Evolutionary conservation across 352 stramenopile genomes (phyloP).

Genomic region (Globisporangium acanthophoron): DNA sequence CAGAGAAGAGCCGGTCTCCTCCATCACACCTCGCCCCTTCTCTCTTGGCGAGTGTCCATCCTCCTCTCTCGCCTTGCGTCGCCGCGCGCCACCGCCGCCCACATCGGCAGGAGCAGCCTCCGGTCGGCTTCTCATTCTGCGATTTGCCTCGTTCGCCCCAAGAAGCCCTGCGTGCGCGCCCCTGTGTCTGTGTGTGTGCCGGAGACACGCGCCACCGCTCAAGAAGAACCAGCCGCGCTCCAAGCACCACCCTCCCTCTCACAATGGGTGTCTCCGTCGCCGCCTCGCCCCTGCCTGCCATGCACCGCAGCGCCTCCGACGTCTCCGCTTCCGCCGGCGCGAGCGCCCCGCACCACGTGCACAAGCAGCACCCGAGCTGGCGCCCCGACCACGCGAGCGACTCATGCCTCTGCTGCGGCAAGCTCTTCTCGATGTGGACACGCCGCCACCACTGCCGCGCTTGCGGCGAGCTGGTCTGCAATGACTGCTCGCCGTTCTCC

Average conservation of each 20-base stretch:
- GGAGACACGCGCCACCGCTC: slow-evolving; percentile 3
- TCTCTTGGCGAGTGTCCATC: slow-evolving; percentile 1
- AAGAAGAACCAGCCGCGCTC: neutral
- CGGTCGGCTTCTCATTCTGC: neutral
- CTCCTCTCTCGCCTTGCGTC: neutral
- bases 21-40: neutral
- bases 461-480: slow-evolving; percentile 74
- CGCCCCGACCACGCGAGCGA: slow-evolving; percentile 65
- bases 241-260: neutral
- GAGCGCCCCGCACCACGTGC: neutral
- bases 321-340: neutral
- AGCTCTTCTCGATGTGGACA: slow-evolving; percentile 67
- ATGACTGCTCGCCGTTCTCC: slow-evolving; percentile 59
- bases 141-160: slow-evolving; percentile 3
- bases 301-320: slow-evolving; percentile 1
- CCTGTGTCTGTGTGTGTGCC: neutral
- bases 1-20: slow-evolving; percentile 7
- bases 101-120: too few relatives aligned
- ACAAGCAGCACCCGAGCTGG: slow-evolving; percentile 37
- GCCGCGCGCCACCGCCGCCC: too few relatives aligned
- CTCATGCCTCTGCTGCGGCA: slow-evolving; percentile 62
- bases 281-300: slow-evolving; percentile 8
- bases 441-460: slow-evolving; percentile 76
- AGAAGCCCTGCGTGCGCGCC: neutral
- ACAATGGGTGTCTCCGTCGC: slow-evolving; percentile 7